Evolutionary conservation across 257 asterid genomes (phyloP).

Genomic region (Solanum ahanhuiri): DNA sequence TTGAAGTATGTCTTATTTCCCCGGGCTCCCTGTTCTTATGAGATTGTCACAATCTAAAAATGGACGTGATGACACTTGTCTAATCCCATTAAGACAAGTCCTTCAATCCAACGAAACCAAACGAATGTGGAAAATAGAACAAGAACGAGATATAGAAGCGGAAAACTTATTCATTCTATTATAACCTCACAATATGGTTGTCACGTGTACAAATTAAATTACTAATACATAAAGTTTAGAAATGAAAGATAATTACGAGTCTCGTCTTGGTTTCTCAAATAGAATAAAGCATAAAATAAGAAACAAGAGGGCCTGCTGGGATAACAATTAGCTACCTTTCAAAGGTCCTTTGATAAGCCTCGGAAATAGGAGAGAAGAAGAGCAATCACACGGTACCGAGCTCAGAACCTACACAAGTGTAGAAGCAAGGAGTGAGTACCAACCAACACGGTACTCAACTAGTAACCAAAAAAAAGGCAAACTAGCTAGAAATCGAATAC

Average conservation of each 20-base stretch:
- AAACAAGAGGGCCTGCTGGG: too few relatives aligned
- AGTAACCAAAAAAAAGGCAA: too few relatives aligned
- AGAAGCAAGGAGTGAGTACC: background rate
- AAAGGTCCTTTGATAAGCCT: background rate
- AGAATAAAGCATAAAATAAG: background rate
- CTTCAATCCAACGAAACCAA: background rate
- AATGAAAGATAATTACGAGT: too few relatives aligned
- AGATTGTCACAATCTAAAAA: background rate
- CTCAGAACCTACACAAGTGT: background rate
- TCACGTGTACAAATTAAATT: too few relatives aligned
- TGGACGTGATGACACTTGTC: accelerated
- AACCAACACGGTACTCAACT: background rate
- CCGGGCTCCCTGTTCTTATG: background rate
- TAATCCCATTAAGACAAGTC: too few relatives aligned
- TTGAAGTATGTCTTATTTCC: background rate
- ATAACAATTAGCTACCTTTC: background rate
- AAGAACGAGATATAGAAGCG: too few relatives aligned
- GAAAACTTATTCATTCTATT: too few relatives aligned
- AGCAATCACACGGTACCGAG: background rate
- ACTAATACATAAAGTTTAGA: too few relatives aligned
- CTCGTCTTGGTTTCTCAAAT: background rate
- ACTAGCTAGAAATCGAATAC: background rate
- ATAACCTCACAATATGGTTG: background rate
- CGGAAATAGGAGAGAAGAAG: background rate
- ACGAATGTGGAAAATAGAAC: accelerated